A percentile compares a stretch with the other conserved stretches of the same genome.
Evolutionary conservation across 2,329 filamentous ascomycete species (phyloP).

Genomic region (Phyllosticta paracitricarpa): DNA sequence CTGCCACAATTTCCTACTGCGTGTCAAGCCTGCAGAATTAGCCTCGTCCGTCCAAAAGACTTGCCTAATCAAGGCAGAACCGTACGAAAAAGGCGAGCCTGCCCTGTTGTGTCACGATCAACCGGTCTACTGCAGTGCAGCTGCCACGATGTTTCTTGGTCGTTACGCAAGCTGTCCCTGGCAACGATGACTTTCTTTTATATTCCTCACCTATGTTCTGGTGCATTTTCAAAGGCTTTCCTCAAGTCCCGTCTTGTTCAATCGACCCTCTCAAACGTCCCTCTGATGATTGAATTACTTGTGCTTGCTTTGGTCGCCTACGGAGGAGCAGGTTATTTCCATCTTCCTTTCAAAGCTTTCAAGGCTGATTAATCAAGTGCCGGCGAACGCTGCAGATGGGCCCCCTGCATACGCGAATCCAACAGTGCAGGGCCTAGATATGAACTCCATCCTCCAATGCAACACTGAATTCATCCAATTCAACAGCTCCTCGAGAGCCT

Average conservation of each 20-base stretch:
- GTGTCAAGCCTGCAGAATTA: not conserved
- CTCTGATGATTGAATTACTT: not conserved
- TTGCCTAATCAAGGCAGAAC: not conserved
- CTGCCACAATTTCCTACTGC: not conserved
- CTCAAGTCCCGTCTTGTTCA: not conserved
- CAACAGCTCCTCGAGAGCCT: not conserved
- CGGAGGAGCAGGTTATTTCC: not conserved
- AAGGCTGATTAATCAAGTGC: not conserved
- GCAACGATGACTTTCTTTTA: not conserved
- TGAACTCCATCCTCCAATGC: not conserved
- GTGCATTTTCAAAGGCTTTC: not conserved
- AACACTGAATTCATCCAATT: not conserved
- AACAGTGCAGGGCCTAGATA: not conserved
- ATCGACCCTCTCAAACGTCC: not conserved
- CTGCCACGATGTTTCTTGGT: not conserved
- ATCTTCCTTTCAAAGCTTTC: not conserved
- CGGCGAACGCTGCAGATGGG: not conserved
- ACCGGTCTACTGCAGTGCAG: not conserved
- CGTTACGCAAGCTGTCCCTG: not conserved
- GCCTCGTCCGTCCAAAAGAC: not conserved
- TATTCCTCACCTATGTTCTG: not conserved
- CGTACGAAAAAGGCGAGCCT: not conserved
- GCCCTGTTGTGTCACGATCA: not conserved
- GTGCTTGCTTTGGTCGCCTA: not conserved
- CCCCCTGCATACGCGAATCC: not conserved